These are phyloP conservation scores for Eucalyptus regnans DNA, from an alignment of 345 rosid species.

Conservation along the genomic window DNA sequence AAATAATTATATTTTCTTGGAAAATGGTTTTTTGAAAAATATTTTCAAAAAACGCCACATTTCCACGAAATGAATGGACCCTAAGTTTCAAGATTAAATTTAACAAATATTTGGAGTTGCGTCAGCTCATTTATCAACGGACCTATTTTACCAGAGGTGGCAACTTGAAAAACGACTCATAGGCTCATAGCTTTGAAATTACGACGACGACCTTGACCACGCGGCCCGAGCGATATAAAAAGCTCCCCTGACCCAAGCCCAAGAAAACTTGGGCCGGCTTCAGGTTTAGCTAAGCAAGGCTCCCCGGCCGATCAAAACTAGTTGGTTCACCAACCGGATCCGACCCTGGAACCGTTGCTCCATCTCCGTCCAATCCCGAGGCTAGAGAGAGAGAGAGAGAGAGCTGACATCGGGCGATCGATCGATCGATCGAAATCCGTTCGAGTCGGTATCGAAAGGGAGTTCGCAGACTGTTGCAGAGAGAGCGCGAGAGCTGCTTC, in stretches of 20 bases:
- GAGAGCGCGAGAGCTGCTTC: background rate
- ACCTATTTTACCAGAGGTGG: background rate
- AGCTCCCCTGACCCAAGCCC: background rate
- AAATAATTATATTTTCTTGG: too few species aligned
- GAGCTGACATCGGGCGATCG: background rate
- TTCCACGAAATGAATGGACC: fast-evolving
- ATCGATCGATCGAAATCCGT: background rate
- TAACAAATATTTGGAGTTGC: background rate
- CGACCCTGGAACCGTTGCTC: background rate
- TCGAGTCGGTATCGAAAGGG: background rate
- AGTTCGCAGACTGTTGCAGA: background rate
- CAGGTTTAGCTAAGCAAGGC: background rate
- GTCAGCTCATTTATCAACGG: background rate
- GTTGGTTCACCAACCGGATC: background rate
- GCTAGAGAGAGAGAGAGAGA: background rate
- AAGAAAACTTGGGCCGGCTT: background rate
- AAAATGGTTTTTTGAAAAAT: too few species aligned
- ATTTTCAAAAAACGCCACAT: too few species aligned
- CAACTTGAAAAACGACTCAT: background rate
- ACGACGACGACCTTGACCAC: background rate
- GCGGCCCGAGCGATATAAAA: background rate
- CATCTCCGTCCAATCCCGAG: background rate
- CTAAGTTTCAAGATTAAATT: background rate
- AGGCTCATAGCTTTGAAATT: background rate
- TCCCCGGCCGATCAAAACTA: background rate